Evolutionary conservation across 768 basidiomycete genomes (phyloP).

Genomic region (Phlebiopsis gigantea): DNA sequence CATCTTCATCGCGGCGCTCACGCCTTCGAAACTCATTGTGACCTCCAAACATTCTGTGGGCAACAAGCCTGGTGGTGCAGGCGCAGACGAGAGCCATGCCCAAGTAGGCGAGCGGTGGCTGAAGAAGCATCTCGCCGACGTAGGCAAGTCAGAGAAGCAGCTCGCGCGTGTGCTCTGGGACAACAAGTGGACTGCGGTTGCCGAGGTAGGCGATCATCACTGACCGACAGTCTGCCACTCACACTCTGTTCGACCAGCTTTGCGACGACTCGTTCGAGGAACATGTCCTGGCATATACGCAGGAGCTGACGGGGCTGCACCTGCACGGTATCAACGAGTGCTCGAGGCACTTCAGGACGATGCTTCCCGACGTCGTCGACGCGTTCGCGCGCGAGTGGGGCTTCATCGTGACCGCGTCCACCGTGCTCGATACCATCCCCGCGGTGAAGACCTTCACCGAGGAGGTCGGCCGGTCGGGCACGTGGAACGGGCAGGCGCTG

Average conservation of each 20-base stretch:
- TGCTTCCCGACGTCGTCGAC: conserved; percentile 60
- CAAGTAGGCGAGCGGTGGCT: conserved; percentile 85
- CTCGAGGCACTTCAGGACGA: conserved; percentile 62
- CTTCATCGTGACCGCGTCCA: conserved; percentile 73
- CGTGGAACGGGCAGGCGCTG: conserved; percentile 79
- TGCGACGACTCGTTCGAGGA: conserved; percentile 98
- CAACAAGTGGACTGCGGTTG: conserved; percentile 82
- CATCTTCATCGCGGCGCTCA: conserved; percentile 88
- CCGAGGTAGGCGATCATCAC: conserved; percentile 62
- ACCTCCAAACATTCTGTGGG: conserved; percentile 94
- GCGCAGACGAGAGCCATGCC: conserved; percentile 54
- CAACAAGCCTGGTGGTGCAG: conserved; percentile 26
- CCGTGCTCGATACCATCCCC: conserved; percentile 50
- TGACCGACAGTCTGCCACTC: background rate
- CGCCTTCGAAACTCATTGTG: conserved; percentile 66
- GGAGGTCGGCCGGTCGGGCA: conserved; percentile 57
- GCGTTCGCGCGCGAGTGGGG: conserved; percentile 88
- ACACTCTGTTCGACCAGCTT: conserved; percentile 50
- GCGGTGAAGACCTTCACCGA: conserved; percentile 73
- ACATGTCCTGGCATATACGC: conserved; percentile 82
- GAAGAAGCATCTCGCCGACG: conserved; percentile 52
- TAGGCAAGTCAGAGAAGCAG: conserved; percentile 64
- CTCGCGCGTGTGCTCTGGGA: conserved; percentile 75
- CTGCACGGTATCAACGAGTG: conserved; percentile 86
- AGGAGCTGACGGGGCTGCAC: conserved; percentile 83